Conservation (phyloP, 495 filamentous ascomycete species). For the Copromyces sp. region DNA sequence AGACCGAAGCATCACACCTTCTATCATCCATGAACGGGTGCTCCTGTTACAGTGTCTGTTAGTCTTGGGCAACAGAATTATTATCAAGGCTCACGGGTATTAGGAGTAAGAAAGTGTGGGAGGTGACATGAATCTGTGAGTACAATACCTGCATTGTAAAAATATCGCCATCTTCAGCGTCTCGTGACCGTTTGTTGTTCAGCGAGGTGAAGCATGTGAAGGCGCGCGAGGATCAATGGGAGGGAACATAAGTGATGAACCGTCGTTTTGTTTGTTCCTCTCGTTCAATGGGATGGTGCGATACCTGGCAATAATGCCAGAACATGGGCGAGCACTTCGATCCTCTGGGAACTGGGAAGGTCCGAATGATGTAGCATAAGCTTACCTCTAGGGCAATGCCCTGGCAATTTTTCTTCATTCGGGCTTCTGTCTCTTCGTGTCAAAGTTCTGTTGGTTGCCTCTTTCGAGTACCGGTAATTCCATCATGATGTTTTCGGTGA, state of each 20-base stretch:
- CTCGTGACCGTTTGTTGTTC: neutral
- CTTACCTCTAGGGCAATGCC: neutral
- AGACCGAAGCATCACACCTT: slow-evolving; percentile 13
- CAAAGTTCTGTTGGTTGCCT: neutral
- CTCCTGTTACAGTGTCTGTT: neutral
- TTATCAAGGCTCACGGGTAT: neutral
- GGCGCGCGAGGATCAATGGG: neutral
- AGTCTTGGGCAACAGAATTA: neutral
- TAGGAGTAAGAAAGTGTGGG: neutral
- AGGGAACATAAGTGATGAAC: neutral
- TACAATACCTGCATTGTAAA: neutral
- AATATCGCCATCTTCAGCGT: neutral
- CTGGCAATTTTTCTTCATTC: neutral
- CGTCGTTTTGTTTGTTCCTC: neutral
- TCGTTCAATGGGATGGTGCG: neutral
- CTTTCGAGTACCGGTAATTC: neutral
- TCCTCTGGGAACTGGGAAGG: neutral
- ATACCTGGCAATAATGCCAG: neutral
- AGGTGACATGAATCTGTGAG: neutral
- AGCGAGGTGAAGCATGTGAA: neutral
- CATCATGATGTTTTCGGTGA: neutral
- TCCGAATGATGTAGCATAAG: neutral
- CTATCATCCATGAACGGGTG: slow-evolving; percentile 12
- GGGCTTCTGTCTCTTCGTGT: neutral
- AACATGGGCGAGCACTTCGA: neutral